Evolutionary conservation across 1,284 basidiomycete genomes (phyloP), one percentile per base, ranked within the genome.

Genomic region (Testicularia cyperi): DNA sequence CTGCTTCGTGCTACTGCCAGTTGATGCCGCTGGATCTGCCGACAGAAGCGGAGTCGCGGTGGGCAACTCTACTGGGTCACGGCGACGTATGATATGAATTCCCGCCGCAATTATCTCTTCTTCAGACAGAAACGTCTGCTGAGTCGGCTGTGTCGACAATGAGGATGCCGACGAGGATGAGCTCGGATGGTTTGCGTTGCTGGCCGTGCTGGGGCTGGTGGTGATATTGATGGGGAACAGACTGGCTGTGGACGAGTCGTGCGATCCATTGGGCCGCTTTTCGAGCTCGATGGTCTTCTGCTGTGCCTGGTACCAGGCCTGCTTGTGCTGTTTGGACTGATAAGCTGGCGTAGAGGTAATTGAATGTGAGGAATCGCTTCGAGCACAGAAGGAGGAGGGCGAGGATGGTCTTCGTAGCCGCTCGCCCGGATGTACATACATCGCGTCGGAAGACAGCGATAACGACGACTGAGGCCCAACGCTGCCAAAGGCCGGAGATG

Each of bases 261-360:
- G 21, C 5, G 32, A 24, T 10, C n/a, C 15, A 10, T 61, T 48
- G 31, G 39, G 14, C 1, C 44, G 40, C 9, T 47, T 46, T 10
- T 53, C 48, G 25, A 63, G 53, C 28, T 57, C 31, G 32, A 63
- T 49, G 14, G 60, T 63, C 35, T 57, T 57, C 37, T 63, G 60
- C 26, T 63, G 60, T 0, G 60, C 60, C 36, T 63, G 60, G 25
- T 57, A 63, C 60, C 60, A 63, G 5, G 60, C 60, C 39, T 63
- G 60, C 30, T 52, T 63, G 32, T 49, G 52, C 44, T 52, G 48
- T 19, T 44, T 56, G 21, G 53, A 48, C 23, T 38, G 28, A 19
- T n/a, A n/a, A n/a, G n/a, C n/a, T n/a, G n/a, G n/a, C n/a, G n/a
- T n/a, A n/a, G n/a, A n/a, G n/a, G n/a, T n/a, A n/a, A n/a, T n/a